Evolutionary conservation across 257 asterid species (phyloP).

Genomic region (Salvia hispanica): DNA sequence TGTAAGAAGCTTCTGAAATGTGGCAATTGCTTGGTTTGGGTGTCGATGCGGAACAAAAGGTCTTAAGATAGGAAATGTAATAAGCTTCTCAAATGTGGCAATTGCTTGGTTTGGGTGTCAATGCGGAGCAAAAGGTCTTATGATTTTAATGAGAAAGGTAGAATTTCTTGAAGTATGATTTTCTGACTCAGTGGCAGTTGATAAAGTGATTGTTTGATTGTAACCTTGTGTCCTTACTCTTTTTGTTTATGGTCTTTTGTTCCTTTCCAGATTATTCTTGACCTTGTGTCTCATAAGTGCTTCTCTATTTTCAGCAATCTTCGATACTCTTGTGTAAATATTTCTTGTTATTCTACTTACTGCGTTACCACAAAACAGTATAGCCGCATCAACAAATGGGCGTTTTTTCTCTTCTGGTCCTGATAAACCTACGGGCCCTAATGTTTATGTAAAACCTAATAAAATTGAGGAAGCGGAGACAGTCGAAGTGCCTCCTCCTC

Average conservation of each 20-base stretch:
- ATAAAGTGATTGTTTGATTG: slow-evolving; percentile 1
- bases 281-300: not conserved
- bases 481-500: slow-evolving; percentile 72
- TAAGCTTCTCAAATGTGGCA: not conserved
- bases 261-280: not conserved
- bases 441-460: slow-evolving; percentile 44
- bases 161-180: not conserved
- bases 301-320: slow-evolving; percentile 1
- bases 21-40: slow-evolving; percentile 7
- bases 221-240: not conserved
- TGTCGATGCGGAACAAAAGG: not conserved
- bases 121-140: not conserved
- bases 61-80: not conserved
- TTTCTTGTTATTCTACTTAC: slow-evolving; percentile 6
- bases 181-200: not conserved
- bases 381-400: slow-evolving; percentile 46
- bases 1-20: slow-evolving; percentile 5
- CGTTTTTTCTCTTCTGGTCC: slow-evolving; percentile 61
- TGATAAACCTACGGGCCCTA: slow-evolving; percentile 41
- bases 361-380: slow-evolving; percentile 31
- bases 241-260: slow-evolving; percentile 1
- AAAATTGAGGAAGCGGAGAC: slow-evolving; percentile 92
- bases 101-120: slow-evolving; percentile 7
- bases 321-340: not conserved
- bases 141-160: not conserved